phyloP scores from a whole-genome alignment of 1,284 basidiomycete species.

The Pholiota adiposa region DNA sequence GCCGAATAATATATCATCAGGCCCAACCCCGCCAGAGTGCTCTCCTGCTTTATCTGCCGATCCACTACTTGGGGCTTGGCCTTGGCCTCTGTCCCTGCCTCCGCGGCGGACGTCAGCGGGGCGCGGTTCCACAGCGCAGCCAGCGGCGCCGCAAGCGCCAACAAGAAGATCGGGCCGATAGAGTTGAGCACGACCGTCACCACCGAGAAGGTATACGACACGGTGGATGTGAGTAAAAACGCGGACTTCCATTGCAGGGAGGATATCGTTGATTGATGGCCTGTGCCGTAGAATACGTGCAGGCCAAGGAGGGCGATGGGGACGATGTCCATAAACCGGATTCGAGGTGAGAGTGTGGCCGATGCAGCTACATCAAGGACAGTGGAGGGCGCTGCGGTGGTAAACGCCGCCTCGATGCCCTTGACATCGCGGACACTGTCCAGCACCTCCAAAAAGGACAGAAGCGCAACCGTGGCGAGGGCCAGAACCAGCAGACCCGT shows the following conservation, averaged over 20 bases:
- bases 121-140: constrained; percentile 90
- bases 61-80: constrained; percentile 29
- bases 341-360: constrained; percentile 32
- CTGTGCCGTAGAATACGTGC: constrained; percentile 85
- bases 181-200: constrained; percentile 84
- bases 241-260: constrained; percentile 97
- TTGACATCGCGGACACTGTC: constrained; percentile 81
- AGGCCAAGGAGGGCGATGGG: constrained; percentile 79
- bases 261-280: constrained; percentile 89
- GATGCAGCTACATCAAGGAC: constrained; percentile 38
- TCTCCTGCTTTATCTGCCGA: constrained; percentile 38
- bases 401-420: constrained; percentile 56
- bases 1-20: constrained; percentile 73
- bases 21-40: constrained; percentile 58
- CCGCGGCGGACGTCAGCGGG: no score
- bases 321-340: constrained; percentile 70
- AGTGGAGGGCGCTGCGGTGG: constrained; percentile 44
- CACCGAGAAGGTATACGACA: constrained; percentile 80
- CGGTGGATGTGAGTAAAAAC: constrained; percentile 73
- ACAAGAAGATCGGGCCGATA: constrained; percentile 65
- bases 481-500: constrained; percentile 82
- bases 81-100: constrained; percentile 9
- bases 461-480: constrained; percentile 63
- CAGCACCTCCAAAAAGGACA: constrained; percentile 77
- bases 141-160: constrained; percentile 51